phyloP scores from a whole-genome alignment of 2,329 filamentous ascomycete genomes.

The Epichloe elymi region DNA sequence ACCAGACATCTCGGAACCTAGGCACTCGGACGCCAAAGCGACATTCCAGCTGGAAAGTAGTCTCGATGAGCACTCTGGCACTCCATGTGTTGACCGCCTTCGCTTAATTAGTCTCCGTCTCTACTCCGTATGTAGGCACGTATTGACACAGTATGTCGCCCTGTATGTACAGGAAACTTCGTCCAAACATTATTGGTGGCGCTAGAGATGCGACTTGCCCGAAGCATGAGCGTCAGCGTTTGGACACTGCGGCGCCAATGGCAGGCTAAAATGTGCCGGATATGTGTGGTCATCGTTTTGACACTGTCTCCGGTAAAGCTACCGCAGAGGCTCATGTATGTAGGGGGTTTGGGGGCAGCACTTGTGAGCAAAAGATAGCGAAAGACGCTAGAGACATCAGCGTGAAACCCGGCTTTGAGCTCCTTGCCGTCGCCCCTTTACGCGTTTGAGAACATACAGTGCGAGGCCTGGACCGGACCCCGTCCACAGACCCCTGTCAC shows the following conservation, averaged over 20 bases:
- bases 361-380: too few relatives aligned
- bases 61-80: not conserved
- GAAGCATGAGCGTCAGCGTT: conserved; percentile 1
- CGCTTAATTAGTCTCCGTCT: too few relatives aligned
- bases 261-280: conserved; percentile 4
- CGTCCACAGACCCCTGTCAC: conserved; percentile 13
- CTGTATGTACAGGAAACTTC: not conserved
- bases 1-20: too few relatives aligned
- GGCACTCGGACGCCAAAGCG: too few relatives aligned
- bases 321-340: not conserved
- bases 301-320: conserved; percentile 3
- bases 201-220: not conserved
- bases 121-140: too few relatives aligned
- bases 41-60: too few relatives aligned
- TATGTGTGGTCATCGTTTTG: not conserved
- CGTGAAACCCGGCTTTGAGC: too few relatives aligned
- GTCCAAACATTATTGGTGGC: not conserved
- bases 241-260: conserved; percentile 7
- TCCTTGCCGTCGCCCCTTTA: not conserved
- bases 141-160: too few relatives aligned
- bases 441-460: not conserved
- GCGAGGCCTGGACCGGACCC: not conserved
- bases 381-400: too few relatives aligned
- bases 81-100: too few relatives aligned
- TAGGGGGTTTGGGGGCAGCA: too few relatives aligned